phyloP scores from a whole-genome alignment of 805 yeast species.

The Pichia cephalocereana region DNA sequence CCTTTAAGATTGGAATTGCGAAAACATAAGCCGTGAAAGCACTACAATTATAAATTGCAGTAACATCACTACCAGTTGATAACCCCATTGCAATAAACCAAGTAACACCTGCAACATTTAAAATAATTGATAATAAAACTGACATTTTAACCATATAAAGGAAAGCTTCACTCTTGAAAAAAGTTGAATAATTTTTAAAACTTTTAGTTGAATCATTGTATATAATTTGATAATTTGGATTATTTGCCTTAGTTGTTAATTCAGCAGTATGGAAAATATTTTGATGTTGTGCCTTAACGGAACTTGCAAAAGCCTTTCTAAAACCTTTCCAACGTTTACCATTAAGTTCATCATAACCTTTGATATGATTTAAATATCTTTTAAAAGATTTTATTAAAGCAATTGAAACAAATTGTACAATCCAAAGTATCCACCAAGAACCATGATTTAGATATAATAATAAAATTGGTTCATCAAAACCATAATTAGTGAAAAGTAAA shows the following conservation, averaged over 20 bases:
- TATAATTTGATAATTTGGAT: conserved; percentile 20
- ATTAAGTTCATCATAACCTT: conserved; percentile 13
- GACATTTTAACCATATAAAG: conserved; percentile 37
- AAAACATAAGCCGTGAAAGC: conserved; percentile 84
- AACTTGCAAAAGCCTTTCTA: conserved; percentile 24
- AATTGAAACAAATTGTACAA: conserved; percentile 46
- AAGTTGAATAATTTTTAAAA: conserved; percentile 23
- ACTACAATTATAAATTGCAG: conserved; percentile 85
- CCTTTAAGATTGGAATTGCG: conserved; percentile 66
- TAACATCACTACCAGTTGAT: conserved; percentile 76
- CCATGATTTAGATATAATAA: conserved; percentile 66
- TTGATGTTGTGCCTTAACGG: conserved; percentile 34
- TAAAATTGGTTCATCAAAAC: conserved; percentile 62
- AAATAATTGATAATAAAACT: conserved; percentile 40
- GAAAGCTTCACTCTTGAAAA: conserved; percentile 37
- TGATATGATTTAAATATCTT: conserved; percentile 16
- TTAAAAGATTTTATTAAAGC: conserved; percentile 36
- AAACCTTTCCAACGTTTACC: conserved; percentile 27
- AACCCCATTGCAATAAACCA: conserved; percentile 82
- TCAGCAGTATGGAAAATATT: conserved; percentile 32
- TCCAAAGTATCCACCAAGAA: conserved; percentile 68
- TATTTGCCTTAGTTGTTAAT: conserved; percentile 22
- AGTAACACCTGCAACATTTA: conserved; percentile 69
- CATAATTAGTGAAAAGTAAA: conserved; percentile 45
- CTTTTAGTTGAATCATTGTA: conserved; percentile 23